Evolutionary conservation across 129 eudicot species (phyloP).

Genomic region (Pseudognaphalium luteoalbum): DNA sequence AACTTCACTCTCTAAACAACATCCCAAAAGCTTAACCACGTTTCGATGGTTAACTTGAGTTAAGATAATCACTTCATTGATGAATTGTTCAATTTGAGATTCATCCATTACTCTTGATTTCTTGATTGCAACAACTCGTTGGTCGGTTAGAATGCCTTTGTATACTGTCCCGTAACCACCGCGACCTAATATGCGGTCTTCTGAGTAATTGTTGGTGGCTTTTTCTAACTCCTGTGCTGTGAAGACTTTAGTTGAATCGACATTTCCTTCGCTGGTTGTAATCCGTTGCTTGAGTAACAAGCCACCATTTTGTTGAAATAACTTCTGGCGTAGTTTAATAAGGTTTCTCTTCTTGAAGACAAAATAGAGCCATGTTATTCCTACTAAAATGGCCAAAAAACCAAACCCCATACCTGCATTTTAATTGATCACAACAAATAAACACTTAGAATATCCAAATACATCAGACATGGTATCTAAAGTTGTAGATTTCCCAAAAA

Average conservation of each 20-base stretch:
- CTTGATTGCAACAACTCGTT: conserved; percentile 44
- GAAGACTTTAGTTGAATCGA: conserved; percentile 40
- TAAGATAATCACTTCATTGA: too few relatives aligned
- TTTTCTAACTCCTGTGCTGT: conserved; percentile 45
- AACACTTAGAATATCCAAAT: too few relatives aligned
- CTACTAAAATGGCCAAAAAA: conserved; percentile 37
- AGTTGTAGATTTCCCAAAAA: too few relatives aligned
- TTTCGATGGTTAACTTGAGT: too few relatives aligned
- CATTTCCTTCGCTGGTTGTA: conserved; percentile 21
- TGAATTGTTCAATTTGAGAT: not conserved
- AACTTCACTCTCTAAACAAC: too few relatives aligned
- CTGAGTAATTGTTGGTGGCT: conserved; percentile 57
- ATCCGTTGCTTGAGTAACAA: conserved; percentile 39
- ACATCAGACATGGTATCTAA: too few relatives aligned
- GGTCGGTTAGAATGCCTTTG: conserved; percentile 40
- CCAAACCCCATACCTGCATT: conserved; percentile 42
- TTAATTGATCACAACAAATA: not conserved
- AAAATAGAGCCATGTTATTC: conserved; percentile 42
- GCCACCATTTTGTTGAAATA: conserved; percentile 52
- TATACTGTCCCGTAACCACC: conserved; percentile 57
- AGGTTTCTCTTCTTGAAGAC: conserved; percentile 39
- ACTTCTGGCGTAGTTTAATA: conserved; percentile 29
- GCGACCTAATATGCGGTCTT: conserved; percentile 46
- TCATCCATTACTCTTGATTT: conserved; percentile 46
- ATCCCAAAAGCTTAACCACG: too few relatives aligned